A percentile compares a stretch with the other conserved stretches of the same genome.
Evolutionary conservation across 1,139 yeast genomes (phyloP).

Genomic region (Pichia kudriavzevii): DNA sequence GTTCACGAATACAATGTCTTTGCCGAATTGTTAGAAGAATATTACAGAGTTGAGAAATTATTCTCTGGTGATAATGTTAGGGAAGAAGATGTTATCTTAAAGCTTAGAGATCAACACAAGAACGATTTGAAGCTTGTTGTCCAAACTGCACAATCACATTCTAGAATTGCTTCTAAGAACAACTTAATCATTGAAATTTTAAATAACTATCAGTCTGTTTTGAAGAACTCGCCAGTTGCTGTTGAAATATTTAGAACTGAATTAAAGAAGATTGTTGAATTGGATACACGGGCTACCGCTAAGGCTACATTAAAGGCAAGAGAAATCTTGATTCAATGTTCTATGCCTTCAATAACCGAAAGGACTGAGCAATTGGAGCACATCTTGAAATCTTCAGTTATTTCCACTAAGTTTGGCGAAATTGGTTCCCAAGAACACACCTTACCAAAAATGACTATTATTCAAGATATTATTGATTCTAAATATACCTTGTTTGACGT

Average conservation of each 20-base stretch:
- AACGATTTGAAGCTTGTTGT: conserved; percentile 70
- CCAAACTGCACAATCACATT: conserved; percentile 71
- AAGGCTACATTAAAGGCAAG: conserved; percentile 96
- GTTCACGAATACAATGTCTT: conserved; percentile 80
- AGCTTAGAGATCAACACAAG: conserved; percentile 80
- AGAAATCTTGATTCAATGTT: conserved; percentile 92
- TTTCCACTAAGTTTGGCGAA: conserved; percentile 84
- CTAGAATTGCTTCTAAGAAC: conserved; percentile 90
- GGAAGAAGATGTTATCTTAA: conserved; percentile 80
- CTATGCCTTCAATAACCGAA: conserved; percentile 91
- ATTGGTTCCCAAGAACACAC: conserved; percentile 63
- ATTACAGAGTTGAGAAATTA: conserved; percentile 66
- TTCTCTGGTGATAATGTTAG: conserved; percentile 70
- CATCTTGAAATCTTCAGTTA: conserved; percentile 85
- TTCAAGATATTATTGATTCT: conserved; percentile 90
- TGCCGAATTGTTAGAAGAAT: conserved; percentile 60
- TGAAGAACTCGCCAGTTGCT: conserved; percentile 58
- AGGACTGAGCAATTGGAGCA: conserved; percentile 97
- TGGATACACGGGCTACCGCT: conserved; percentile 83
- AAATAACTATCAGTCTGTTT: conserved; percentile 64
- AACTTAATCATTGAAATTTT: conserved; percentile 80
- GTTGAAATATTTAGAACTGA: conserved; percentile 65
- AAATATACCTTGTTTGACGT: conserved; percentile 96
- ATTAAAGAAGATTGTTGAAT: conserved; percentile 71
- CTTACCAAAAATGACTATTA: conserved; percentile 71